phyloP scores from a whole-genome alignment of 2,329 filamentous ascomycete genomes.

The Fusarium proliferatum region DNA sequence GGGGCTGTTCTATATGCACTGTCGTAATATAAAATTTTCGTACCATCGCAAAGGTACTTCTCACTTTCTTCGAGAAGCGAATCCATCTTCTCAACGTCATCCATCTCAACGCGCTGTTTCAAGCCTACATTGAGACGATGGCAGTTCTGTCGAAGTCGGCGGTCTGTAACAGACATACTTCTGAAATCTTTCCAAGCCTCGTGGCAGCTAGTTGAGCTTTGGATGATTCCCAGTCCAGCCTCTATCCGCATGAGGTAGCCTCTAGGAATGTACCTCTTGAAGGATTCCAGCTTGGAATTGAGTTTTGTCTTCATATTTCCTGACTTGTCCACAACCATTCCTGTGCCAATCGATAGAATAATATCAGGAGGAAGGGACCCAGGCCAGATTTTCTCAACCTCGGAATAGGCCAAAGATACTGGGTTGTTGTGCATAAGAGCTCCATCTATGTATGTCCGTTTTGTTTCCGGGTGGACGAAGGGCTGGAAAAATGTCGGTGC shows the following conservation, averaged over 20 bases:
- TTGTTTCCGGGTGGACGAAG: not conserved
- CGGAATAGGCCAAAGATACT: not conserved
- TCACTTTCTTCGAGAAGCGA: not conserved
- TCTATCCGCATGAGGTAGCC: not conserved
- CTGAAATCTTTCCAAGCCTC: constrained; percentile 10
- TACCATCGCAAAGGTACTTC: not conserved
- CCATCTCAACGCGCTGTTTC: not conserved
- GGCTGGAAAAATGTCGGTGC: constrained; percentile 10
- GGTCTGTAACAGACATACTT: not conserved
- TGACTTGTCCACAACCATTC: not conserved
- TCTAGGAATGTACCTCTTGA: not conserved
- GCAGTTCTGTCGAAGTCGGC: not conserved
- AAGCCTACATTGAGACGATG: constrained; percentile 20
- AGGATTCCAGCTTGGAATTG: accelerated
- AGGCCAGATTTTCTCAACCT: constrained; percentile 18
- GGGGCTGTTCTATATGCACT: not conserved
- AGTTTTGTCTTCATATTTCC: not conserved
- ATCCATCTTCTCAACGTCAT: constrained; percentile 1
- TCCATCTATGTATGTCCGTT: not conserved
- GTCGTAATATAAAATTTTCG: not conserved
- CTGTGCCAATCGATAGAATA: constrained; percentile 5
- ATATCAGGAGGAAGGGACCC: constrained; percentile 6
- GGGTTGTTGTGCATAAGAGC: constrained; percentile 17
- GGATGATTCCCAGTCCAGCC: not conserved
- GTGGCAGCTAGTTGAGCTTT: constrained; percentile 2